Evolutionary conservation across 495 filamentous ascomycete species (phyloP).

Genomic region (Neurospora sp.): DNA sequence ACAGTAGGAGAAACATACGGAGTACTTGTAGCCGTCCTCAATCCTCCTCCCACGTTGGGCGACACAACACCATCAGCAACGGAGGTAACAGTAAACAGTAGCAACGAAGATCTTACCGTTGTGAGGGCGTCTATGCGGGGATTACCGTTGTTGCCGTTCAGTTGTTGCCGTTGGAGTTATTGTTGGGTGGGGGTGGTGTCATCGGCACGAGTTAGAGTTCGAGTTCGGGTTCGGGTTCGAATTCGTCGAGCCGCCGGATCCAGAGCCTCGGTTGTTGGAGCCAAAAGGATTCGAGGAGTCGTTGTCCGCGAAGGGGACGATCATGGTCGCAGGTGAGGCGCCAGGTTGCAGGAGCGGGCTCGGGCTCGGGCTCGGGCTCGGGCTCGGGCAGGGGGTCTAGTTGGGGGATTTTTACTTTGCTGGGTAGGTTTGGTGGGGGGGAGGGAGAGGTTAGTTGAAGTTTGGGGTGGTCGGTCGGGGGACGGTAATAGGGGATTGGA

Average conservation of each 20-base stretch:
- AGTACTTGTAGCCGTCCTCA: background rate
- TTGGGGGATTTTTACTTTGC: background rate
- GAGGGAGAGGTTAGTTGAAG: background rate
- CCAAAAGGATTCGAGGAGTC: background rate
- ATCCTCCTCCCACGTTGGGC: background rate
- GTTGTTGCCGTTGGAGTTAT: background rate
- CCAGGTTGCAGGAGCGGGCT: background rate
- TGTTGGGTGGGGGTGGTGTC: background rate
- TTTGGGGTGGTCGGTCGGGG: background rate
- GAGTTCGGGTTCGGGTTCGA: background rate
- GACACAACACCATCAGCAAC: background rate
- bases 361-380: background rate
- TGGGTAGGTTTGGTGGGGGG: background rate
- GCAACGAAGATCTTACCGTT: background rate
- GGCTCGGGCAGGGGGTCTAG: background rate
- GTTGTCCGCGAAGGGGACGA: background rate
- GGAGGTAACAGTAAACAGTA: no score
- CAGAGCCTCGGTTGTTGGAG: background rate
- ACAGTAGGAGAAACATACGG: background rate
- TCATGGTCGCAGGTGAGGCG: background rate
- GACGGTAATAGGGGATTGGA: no score
- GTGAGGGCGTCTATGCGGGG: background rate
- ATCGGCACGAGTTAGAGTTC: background rate
- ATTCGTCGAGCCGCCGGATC: background rate
- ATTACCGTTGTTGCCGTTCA: background rate